A percentile compares a stretch with the other conserved stretches of the same genome.
phyloP scores from a whole-genome alignment of 176 grass and related monocot species.

The Cymbopogon citratus region DNA sequence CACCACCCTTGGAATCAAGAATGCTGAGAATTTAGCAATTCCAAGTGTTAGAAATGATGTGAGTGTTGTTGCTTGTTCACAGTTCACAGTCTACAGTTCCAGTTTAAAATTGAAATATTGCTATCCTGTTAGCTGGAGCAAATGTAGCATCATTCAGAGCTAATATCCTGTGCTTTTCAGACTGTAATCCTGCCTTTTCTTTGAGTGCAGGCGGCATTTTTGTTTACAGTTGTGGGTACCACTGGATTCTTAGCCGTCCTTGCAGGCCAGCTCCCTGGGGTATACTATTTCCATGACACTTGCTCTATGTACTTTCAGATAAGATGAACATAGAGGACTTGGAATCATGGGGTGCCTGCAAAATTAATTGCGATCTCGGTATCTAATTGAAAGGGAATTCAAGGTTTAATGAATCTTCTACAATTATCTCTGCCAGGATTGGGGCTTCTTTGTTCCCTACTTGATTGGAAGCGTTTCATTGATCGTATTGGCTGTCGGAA shows the following conservation, averaged over 20 bases:
- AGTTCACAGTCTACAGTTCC: not conserved
- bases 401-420: not conserved
- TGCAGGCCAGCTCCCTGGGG: constrained; percentile 86
- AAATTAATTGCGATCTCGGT: not conserved
- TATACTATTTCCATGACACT: constrained; percentile 23
- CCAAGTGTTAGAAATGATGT: constrained; percentile 93
- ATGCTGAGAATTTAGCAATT: constrained; percentile 92
- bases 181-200: not conserved
- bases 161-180: not conserved
- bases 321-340: not conserved
- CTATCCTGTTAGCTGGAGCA: too few relatives aligned
- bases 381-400: not conserved
- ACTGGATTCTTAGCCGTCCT: constrained; percentile 77
- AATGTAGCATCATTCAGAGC: too few relatives aligned
- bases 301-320: not conserved
- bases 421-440: constrained; percentile 51
- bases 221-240: constrained; percentile 79
- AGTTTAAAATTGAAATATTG: not conserved
- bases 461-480: constrained; percentile 85
- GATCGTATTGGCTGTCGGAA: constrained; percentile 77
- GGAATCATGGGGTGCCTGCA: not conserved
- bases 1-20: constrained; percentile 80
- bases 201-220: constrained; percentile 68
- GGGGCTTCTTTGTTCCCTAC: constrained; percentile 97
- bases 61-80: constrained; percentile 8